phyloP scores from a whole-genome alignment of 202 grass and related monocot genomes.

The Bolboschoenoplectus hybrid region DNA sequence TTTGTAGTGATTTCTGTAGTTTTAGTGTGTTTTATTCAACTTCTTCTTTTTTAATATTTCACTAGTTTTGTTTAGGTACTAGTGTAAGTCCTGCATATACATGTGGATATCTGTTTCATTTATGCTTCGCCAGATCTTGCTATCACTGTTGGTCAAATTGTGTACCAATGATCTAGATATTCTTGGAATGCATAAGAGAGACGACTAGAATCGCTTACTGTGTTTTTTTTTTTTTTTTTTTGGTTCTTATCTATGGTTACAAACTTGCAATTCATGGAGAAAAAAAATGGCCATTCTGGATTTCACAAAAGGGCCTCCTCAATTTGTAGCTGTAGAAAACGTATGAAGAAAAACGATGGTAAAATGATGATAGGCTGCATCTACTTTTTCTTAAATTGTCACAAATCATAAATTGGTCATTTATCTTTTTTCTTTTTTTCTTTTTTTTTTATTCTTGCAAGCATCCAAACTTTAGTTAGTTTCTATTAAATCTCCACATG shows the following conservation, averaged over 20 bases:
- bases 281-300: neutral
- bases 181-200: neutral
- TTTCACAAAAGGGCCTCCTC: too few species aligned
- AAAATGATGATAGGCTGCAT: too few species aligned
- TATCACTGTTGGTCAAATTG: neutral
- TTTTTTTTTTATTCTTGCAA: too few species aligned
- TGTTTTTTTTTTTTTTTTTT: neutral
- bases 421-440: too few species aligned
- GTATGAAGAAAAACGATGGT: too few species aligned
- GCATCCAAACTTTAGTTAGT: too few species aligned
- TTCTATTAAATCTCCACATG: too few species aligned
- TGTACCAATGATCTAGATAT: neutral
- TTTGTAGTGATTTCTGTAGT: slow-evolving; percentile 21
- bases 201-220: neutral
- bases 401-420: too few species aligned
- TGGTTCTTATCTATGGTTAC: neutral
- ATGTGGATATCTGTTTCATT: neutral
- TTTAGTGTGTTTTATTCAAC: neutral
- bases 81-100: neutral
- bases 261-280: neutral
- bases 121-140: neutral
- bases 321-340: too few species aligned
- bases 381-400: too few species aligned
- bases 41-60: neutral
- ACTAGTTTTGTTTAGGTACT: slow-evolving; percentile 13